Evolutionary conservation across 352 stramenopile species (phyloP), one percentile per base, ranked within the genome.

Genomic region (Pseudoperonospora humuli): DNA sequence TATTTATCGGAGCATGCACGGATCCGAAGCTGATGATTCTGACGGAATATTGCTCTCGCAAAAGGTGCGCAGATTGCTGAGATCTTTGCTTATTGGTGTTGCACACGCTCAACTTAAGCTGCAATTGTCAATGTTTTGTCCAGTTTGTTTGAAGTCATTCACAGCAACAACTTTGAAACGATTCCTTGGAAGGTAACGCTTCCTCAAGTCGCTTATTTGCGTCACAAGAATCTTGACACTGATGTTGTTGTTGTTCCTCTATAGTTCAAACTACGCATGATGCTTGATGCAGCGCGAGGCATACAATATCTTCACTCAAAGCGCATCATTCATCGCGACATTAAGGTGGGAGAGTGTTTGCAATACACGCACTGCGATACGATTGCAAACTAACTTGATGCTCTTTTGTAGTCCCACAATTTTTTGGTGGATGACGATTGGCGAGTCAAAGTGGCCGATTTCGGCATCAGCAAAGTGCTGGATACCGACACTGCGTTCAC

Each of bases 1-100:
- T 94, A 63, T 94, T 94, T 68, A 94, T 94, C 52, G 82, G 82
- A 54, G 82, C 82, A 40, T 94, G 82, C 54, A 94, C 81, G 40
- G 77, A 91, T 39, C 81, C 82, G 14, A 92, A 89, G 58, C 58
- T 94, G 24, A 86, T 94, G 71, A 94, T 94, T 54, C 57, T 94
- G 33, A 94, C 78, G 9, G 82, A 94, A 54, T 94, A 91, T 50
- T 94, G 82, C 61, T 92, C 82, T 32, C 67, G 80, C 44, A 91
- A 91, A 62, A 93, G 80, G 80, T 93, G 61, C 33, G 43, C 26
- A 0, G 4, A 2, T 6, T 49, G 19, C 7, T 2, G 18, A 26
- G 19, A 13, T 63, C 7, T 27, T 8, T 26, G 6, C 19, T 19
- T 28, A 13, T 10, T 51, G 13, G 23, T 26, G 15, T 36, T 28